phyloP scores from a whole-genome alignment of 208 protist species.

The Leishmania tarentolae region DNA sequence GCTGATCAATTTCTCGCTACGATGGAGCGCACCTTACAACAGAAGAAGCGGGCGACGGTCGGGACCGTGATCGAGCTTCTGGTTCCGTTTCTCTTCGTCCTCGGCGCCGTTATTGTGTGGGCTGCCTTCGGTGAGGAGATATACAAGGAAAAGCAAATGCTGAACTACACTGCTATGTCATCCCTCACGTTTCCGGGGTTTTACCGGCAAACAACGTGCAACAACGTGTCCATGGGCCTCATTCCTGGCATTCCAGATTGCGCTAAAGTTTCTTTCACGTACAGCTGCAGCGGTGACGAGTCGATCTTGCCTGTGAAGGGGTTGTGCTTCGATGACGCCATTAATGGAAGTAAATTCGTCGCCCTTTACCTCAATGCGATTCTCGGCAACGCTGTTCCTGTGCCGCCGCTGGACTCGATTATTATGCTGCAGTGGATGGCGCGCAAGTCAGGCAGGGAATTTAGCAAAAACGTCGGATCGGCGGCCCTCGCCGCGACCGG shows the following conservation, averaged over 20 bases:
- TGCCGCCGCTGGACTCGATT: constrained; percentile 47
- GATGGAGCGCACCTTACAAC: constrained; percentile 47
- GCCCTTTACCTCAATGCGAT: constrained; percentile 32
- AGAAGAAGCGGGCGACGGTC: constrained; percentile 32
- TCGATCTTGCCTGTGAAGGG: constrained; percentile 43
- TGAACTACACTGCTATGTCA: constrained; percentile 11
- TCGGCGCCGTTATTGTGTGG: constrained; percentile 50
- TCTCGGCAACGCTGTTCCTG: constrained; percentile 13
- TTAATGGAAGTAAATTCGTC: constrained; percentile 5
- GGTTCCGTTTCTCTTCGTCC: constrained; percentile 54
- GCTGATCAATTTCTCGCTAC: constrained; percentile 47
- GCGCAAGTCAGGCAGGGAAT: constrained; percentile 19
- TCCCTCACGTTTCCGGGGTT: constrained; percentile 20
- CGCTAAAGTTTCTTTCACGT: background rate
- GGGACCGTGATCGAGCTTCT: constrained; percentile 43
- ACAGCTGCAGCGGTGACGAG: constrained; percentile 49
- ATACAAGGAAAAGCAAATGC: constrained; percentile 5
- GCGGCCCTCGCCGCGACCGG: constrained; percentile 27
- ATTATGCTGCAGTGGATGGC: constrained; percentile 63
- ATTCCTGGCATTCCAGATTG: constrained; percentile 27
- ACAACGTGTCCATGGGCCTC: constrained; percentile 21
- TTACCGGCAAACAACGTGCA: constrained; percentile 32
- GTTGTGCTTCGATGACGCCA: constrained; percentile 24
- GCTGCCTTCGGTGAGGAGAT: constrained; percentile 39
- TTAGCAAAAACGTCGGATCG: constrained; percentile 8